Evolutionary conservation across 305 asterid species (phyloP), one percentile per base, ranked within the genome.

Genomic region (Fraxinus ornus): DNA sequence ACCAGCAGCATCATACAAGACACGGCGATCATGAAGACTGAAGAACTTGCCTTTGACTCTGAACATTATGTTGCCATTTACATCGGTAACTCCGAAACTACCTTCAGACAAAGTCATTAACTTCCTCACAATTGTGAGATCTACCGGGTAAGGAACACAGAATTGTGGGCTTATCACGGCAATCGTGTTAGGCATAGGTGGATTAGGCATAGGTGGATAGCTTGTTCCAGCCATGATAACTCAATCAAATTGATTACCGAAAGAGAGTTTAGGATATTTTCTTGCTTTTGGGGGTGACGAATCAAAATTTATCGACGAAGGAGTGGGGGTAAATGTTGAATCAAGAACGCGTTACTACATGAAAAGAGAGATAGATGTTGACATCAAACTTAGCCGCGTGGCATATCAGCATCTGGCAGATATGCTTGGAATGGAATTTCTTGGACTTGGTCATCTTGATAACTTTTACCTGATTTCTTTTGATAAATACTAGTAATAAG

Each of bases 21-120:
- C 84, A 37, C 92, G 92, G 80, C 90, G 91, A 83, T 91, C 97
- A 36, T 84, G 93, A 64, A 93, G 52, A 84, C 93, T 90, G 81
- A 90, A 83, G 37, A 85, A 0, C 71, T 88, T 86, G 3, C 93
- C 95, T 79, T 83, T 90, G 82, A 90, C 87, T 26, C 77, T 86
- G 86, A 93, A 93, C 88, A 92, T 66, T 1, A 90, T 1, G 83
- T 91, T 90, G 3, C 94, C 97, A 55, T 89, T 91, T 10, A 83
- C 80, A 74, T 93, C 94, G 39, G 94, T 87, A 7, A 92, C 90
- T 1, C 82, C 92, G 68, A 93, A 91, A n/a, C 49, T 81, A 4
- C 97, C 97, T 9, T 90, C 91, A 0, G 85, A 13, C 12, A 91
- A 74, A 35, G 90, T 89, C 93, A 91, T 85, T 26, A 90, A 73